Conservation (phyloP, 2,329 filamentous ascomycete genomes). For the Colletotrichum sp. region DNA sequence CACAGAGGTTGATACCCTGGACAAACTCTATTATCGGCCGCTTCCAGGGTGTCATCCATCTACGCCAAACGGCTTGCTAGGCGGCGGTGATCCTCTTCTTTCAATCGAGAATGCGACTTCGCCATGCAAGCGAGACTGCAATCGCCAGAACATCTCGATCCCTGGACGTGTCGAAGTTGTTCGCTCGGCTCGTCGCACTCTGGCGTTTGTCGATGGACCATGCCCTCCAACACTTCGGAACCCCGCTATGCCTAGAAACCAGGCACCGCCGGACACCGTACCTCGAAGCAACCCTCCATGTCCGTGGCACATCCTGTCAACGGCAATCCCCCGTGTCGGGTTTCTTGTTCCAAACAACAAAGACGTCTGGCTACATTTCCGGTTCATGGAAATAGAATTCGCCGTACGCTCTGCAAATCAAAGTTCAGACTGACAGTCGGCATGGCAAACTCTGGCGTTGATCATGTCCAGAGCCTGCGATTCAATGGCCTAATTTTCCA, state of each 20-base stretch:
- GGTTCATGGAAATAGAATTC: conserved; percentile 10
- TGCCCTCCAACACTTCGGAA: background rate
- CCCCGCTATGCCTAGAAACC: background rate
- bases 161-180: background rate
- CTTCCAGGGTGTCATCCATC: background rate
- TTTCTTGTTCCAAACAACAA: background rate
- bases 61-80: background rate
- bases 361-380: background rate
- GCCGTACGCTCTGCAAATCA: background rate
- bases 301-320: background rate
- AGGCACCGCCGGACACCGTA: background rate
- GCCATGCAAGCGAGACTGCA: background rate
- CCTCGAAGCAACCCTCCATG: background rate
- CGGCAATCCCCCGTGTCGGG: background rate
- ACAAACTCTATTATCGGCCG: background rate
- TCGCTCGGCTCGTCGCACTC: background rate
- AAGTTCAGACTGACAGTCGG: background rate
- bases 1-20: background rate
- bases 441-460: background rate
- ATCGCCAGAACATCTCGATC: background rate
- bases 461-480: background rate
- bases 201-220: background rate
- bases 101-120: background rate
- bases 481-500: background rate
- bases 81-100: background rate